Evolutionary conservation across 306 rosid genomes (phyloP), one percentile per base, ranked within the genome.

Genomic region (Castanea sativa): DNA sequence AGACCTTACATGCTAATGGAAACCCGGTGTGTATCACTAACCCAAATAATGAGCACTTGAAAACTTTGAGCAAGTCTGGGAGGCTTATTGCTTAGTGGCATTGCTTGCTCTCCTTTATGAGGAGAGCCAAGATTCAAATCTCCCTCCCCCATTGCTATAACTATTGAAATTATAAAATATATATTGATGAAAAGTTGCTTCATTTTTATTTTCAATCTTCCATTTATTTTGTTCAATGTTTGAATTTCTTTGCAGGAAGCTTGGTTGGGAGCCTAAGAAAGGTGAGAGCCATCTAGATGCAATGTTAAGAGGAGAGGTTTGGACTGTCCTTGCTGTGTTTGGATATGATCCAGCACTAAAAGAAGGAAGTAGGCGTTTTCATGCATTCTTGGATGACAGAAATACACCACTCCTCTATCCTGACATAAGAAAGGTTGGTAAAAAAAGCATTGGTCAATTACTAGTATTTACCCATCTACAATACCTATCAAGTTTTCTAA

Each of bases 241-340:
- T 55, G 29, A 60, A 79, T 82, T 64, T 67, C n/a, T 70, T 71
- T 84, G 65, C 85, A 94, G 99, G 90, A 92, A 78, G 88, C 97
- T 94, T 79, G 97, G 99, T 76, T 94, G 99, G 99, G 95, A 94
- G 15, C 89, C 97, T 59, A 92, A 90, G 83, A 85, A 84, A 11
- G 82, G 80, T 1, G 89, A 88, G 81, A 78, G 82, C 83, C 88
- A 88, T 84, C 86, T 91, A 64, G 94, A 95, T 86, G 91, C 97
- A 29, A 87, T 92, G 99, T 87, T 95, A 88, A 92, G 99, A 81
- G 99, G 99, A 85, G 97, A 92, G 81, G 33, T 95, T 84, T 89
- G 92, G 94, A 80, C 91, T 67, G 92, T 90, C 72, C 98, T 95
- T 75, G 91, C 96, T 52, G 52, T 55, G 68, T 88, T 84, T 65